phyloP scores from a whole-genome alignment of 306 rosid species.

The Prunus davidiana region DNA sequence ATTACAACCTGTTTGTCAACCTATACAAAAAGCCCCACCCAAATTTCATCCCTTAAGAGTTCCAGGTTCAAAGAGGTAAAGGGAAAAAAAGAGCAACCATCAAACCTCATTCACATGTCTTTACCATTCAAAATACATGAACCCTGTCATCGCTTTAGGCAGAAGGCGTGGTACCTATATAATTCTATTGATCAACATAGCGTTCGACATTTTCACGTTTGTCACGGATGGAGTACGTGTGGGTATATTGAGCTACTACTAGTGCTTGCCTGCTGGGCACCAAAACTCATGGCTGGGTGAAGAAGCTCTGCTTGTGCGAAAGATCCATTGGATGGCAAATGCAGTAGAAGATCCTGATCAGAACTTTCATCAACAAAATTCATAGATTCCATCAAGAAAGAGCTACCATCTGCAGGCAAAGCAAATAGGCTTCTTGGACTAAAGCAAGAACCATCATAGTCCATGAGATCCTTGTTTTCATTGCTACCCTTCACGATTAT shows the following conservation, averaged over 20 bases:
- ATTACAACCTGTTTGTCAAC: slow-evolving; percentile 57
- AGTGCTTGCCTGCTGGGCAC: slow-evolving; percentile 73
- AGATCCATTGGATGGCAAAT: slow-evolving; percentile 77
- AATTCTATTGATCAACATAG: slow-evolving; percentile 16
- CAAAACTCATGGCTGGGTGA: slow-evolving; percentile 49
- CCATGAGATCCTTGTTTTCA: slow-evolving; percentile 60
- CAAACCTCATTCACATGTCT: slow-evolving; percentile 58
- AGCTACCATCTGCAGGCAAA: slow-evolving; percentile 75
- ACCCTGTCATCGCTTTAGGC: slow-evolving; percentile 34
- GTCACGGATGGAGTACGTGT: slow-evolving; percentile 42
- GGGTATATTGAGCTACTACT: slow-evolving; percentile 73
- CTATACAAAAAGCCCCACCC: slow-evolving; percentile 80
- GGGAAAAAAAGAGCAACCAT: slow-evolving; percentile 46
- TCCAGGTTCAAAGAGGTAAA: slow-evolving; percentile 44
- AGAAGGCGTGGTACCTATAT: slow-evolving; percentile 25
- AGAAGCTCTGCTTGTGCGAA: slow-evolving; percentile 93
- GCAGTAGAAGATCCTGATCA: slow-evolving; percentile 79
- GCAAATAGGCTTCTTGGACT: slow-evolving; percentile 86
- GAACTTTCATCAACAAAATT: slow-evolving; percentile 64
- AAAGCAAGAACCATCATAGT: slow-evolving; percentile 61
- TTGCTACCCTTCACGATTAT: slow-evolving; percentile 40
- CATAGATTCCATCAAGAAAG: slow-evolving; percentile 59
- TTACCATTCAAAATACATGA: slow-evolving; percentile 44
- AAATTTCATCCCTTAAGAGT: slow-evolving; percentile 42
- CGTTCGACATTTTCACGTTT: slow-evolving; percentile 11